Evolutionary conservation across 1,284 basidiomycete genomes (phyloP), one percentile per base, ranked within the genome.

Genomic region (Ganoderma leucocontextum): DNA sequence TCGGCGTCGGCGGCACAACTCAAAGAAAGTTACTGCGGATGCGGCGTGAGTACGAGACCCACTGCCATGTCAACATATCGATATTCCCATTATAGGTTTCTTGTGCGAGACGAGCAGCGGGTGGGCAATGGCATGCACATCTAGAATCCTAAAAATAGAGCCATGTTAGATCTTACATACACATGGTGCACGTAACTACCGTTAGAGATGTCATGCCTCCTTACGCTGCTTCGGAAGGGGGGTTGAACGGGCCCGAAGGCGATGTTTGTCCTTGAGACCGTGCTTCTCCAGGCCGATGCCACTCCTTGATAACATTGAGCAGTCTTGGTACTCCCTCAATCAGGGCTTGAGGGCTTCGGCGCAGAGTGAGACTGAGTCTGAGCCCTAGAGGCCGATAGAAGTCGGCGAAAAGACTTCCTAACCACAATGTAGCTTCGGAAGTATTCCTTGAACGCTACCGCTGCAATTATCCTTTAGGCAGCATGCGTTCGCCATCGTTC

Each of bases 101-200:
- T 19, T 58, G 55, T 17, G 55, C 55, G 15, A 58, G 35, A 35
- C 33, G 55, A 58, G 9, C 35, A 41, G 38, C 19, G 38, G 22
- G 42, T 60, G 22, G 22, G n/a, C 39, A 60, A 25, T 38, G 22
- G n/a, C 22, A 17, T 60, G 22, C 33, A 58, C 35, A 19, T 22
- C 55, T 13, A 36, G 55, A 38, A 58, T n/a, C 19, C 55, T 58
- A 58, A 38, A 57, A 58, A 58, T 60, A 60, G 22, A 29, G 25
- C 1, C 38, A 29, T 25, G 13, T 25, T 25, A 41, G 39, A 29
- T 19, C 38, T 42, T 7, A 12, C 58, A 22, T 17, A 42, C 22
- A 12, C 22, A 2, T 17, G 1, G 36, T 2, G 36, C 38, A 22
- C 33, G 15, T 12, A 36, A 38, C 35, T 58, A n/a, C 8, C 47